Percentiles rank a stretch among this genome's conserved stretches.
Conservation (phyloP, 2,329 filamentous ascomycete genomes). For the Alternaria triticimaculans region DNA sequence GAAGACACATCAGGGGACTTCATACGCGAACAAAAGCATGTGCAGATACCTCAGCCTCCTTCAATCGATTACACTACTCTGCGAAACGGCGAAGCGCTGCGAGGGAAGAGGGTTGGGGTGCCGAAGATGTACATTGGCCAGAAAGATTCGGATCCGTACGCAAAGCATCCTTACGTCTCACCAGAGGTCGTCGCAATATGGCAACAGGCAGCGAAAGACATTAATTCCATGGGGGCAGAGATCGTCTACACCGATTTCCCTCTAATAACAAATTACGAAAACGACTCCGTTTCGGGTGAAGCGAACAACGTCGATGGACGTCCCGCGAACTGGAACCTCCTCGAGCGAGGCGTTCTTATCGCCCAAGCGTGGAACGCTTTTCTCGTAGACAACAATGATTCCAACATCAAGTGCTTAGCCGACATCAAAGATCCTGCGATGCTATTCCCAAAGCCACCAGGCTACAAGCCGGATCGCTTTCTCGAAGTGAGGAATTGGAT, state of each 20-base stretch:
- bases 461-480: constrained; percentile 48
- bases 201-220: constrained; percentile 42
- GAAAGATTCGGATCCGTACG: constrained; percentile 36
- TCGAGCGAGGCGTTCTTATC: constrained; percentile 58
- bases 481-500: constrained; percentile 51
- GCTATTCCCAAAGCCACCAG: constrained; percentile 48
- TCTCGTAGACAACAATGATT: constrained; percentile 52
- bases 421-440: constrained; percentile 48
- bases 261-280: constrained; percentile 55
- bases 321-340: constrained; percentile 55
- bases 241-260: constrained; percentile 56
- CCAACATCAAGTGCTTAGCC: constrained; percentile 47
- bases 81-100: constrained; percentile 40
- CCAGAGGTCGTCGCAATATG: constrained; percentile 48
- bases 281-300: constrained; percentile 43
- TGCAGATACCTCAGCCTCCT: constrained; percentile 50
- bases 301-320: constrained; percentile 53
- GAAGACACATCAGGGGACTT: constrained; percentile 57
- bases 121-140: constrained; percentile 61
- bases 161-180: constrained; percentile 46
- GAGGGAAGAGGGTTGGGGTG: constrained; percentile 57
- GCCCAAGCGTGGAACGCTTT: constrained; percentile 63
- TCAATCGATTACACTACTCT: constrained; percentile 49
- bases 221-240: constrained; percentile 53
- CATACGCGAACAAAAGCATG: constrained; percentile 59